Evolutionary conservation across 2,329 filamentous ascomycete genomes (phyloP), one percentile per base, ranked within the genome.

Genomic region (Claviceps maximensis): DNA sequence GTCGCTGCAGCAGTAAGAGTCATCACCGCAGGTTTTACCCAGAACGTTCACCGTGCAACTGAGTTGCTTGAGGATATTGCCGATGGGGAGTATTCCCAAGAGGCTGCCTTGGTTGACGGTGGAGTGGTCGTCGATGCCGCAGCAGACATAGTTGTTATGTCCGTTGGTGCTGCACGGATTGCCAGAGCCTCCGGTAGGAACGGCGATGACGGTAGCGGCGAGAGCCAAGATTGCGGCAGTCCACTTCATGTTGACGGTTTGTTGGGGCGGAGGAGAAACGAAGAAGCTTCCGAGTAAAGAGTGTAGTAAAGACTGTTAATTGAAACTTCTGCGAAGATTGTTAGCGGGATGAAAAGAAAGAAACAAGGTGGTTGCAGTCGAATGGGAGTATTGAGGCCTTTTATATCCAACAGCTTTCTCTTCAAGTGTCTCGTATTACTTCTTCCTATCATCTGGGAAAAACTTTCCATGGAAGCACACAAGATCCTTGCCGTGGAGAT

Each of bases 241-340:
- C 47, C 15, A 53, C 54, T 55, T 55, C 54, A 55, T 55, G 3
- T 45, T 55, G 41, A 23, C 41, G 45, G 23, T 45, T 45, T 29
- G 27, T 29, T 29, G 27, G 4, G 8, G 27, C 4, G 8, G 27
- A 29, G 4, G 8, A 29, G 27, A n/a, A n/a, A n/a, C n/a, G n/a
- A n/a, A n/a, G n/a, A n/a, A n/a, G n/a, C n/a, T n/a, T n/a, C n/a
- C n/a, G n/a, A n/a, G n/a, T n/a, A n/a, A n/a, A n/a, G n/a, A n/a
- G n/a, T n/a, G n/a, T n/a, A n/a, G n/a, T n/a, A n/a, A n/a, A n/a
- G n/a, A n/a, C n/a, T n/a, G n/a, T n/a, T n/a, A n/a, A n/a, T n/a
- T n/a, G n/a, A n/a, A n/a, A n/a, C n/a, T n/a, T n/a, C n/a, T n/a
- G n/a, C n/a, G n/a, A n/a, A n/a, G n/a, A n/a, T n/a, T n/a, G n/a